Conservation (phyloP, 345 rosid species). For the Hibiscus mutabilis region DNA sequence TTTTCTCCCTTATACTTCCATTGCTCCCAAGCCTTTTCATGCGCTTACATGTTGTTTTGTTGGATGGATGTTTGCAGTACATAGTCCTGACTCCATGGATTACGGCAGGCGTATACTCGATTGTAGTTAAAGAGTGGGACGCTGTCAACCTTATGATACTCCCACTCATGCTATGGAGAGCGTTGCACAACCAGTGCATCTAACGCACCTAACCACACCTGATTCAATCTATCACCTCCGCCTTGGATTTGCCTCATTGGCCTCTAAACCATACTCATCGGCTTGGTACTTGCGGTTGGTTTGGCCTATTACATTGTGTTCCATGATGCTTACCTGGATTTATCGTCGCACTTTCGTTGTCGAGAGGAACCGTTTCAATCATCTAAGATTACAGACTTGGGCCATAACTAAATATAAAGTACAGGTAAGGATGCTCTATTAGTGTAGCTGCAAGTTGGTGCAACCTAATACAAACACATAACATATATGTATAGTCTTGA, state of each 20-base stretch:
- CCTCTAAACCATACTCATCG: background rate
- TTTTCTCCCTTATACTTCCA: background rate
- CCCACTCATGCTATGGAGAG: background rate
- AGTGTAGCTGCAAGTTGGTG: background rate
- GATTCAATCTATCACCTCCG: background rate
- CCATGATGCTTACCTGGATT: background rate
- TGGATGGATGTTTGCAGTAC: background rate
- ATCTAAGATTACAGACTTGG: background rate
- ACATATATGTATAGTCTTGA: constrained; percentile 17
- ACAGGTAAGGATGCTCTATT: background rate
- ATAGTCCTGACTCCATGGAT: background rate
- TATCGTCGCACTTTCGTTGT: background rate
- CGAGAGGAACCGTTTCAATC: background rate
- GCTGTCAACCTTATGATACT: background rate
- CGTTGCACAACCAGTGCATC: background rate
- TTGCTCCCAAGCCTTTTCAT: background rate
- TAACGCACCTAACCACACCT: background rate
- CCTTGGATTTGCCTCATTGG: background rate
- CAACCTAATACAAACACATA: background rate
- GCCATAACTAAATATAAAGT: background rate
- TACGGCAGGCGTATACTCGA: background rate
- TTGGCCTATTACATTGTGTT: background rate
- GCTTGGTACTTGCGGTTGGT: background rate
- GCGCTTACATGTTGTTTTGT: background rate
- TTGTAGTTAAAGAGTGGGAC: background rate